Conservation (phyloP, 495 filamentous ascomycete genomes). For the Aspergillus homomorphus region DNA sequence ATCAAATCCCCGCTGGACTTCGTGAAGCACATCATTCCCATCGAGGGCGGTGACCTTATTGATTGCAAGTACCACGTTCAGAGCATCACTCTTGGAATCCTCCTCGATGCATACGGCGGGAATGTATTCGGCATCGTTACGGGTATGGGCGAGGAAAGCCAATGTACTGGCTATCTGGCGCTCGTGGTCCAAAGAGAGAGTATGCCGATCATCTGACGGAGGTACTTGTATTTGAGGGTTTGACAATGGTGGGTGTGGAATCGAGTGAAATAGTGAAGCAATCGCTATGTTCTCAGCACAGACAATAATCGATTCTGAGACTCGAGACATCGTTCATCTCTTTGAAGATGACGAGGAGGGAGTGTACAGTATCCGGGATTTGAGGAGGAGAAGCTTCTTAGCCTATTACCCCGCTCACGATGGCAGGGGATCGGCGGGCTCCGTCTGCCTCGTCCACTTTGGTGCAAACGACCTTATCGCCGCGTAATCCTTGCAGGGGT, state of each 20-base stretch:
- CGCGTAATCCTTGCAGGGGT: too few relatives aligned
- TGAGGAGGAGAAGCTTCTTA: too few relatives aligned
- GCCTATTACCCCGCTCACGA: too few relatives aligned
- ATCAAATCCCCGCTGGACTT: slow-evolving; percentile 9
- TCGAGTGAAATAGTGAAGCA: background rate
- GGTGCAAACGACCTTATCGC: too few relatives aligned
- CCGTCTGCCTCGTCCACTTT: too few relatives aligned
- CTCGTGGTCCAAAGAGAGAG: background rate
- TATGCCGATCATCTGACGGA: background rate
- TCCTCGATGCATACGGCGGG: slow-evolving; percentile 15
- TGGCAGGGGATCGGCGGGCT: too few relatives aligned
- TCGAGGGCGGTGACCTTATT: slow-evolving; percentile 9
- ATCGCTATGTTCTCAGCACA: slow-evolving; percentile 6
- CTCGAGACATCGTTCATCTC: background rate
- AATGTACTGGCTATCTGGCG: slow-evolving; percentile 1
- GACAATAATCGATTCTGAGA: background rate
- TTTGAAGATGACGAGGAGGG: too few relatives aligned
- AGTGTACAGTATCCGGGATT: too few relatives aligned
- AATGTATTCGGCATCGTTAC: slow-evolving; percentile 8
- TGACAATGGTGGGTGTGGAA: slow-evolving; percentile 3
- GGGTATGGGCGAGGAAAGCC: slow-evolving; percentile 13
- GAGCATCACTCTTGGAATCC: background rate
- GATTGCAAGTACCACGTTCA: slow-evolving; percentile 13
- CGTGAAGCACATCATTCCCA: slow-evolving; percentile 5
- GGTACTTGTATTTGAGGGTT: background rate